Conservation (phyloP, 805 yeast species). For the Schizosaccharomyces lindneri region DNA sequence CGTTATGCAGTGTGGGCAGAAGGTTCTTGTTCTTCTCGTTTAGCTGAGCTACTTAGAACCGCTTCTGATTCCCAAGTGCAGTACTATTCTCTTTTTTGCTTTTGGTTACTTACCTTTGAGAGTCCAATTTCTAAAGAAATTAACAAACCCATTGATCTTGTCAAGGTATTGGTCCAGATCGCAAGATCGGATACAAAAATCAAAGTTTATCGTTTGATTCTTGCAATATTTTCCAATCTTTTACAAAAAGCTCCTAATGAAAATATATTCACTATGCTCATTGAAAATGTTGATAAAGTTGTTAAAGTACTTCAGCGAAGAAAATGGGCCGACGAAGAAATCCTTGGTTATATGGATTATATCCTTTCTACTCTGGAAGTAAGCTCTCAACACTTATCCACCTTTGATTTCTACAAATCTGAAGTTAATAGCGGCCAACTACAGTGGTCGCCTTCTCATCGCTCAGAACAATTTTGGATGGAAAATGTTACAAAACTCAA, state of each 20-base stretch:
- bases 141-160: slow-evolving; percentile 25
- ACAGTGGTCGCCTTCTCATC: slow-evolving; percentile 82
- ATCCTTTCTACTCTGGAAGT: slow-evolving; percentile 39
- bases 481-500: slow-evolving; percentile 46
- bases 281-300: slow-evolving; percentile 50
- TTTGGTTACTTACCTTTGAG: slow-evolving; percentile 73
- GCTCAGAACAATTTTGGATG: slow-evolving; percentile 69
- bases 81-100: slow-evolving; percentile 48
- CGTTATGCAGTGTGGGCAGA: slow-evolving; percentile 27
- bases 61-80: slow-evolving; percentile 49
- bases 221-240: slow-evolving; percentile 20
- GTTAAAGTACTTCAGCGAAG: slow-evolving; percentile 51
- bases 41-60: slow-evolving; percentile 23
- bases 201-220: slow-evolving; percentile 60
- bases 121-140: slow-evolving; percentile 23
- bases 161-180: slow-evolving; percentile 23
- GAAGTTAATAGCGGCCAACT: slow-evolving; percentile 60
- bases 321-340: slow-evolving; percentile 87
- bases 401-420: slow-evolving; percentile 73
- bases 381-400: slow-evolving; percentile 55
- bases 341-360: slow-evolving; percentile 40
- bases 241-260: slow-evolving; percentile 14
- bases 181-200: slow-evolving; percentile 73
- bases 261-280: slow-evolving; percentile 40
- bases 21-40: slow-evolving; percentile 24